Percentiles rank a stretch among this genome's conserved stretches.
Conservation (phyloP, 495 filamentous ascomycete genomes). For the Gamarada debralockiae region DNA sequence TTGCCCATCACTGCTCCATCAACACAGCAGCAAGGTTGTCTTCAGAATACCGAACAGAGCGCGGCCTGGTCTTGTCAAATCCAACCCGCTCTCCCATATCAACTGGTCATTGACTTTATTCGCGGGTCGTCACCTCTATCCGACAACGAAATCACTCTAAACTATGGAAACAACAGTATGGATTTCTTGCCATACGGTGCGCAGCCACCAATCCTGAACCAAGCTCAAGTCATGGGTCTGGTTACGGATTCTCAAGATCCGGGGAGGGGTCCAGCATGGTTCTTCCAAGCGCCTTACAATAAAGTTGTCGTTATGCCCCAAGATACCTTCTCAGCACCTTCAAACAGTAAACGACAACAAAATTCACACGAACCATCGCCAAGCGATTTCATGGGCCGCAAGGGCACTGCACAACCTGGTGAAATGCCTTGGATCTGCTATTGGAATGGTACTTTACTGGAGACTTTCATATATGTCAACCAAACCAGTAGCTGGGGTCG, state of each 20-base stretch:
- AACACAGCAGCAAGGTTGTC: constrained; percentile 60
- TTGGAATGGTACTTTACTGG: constrained; percentile 80
- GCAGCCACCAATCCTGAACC: constrained; percentile 58
- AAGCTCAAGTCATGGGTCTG: constrained; percentile 48
- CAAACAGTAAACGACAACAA: constrained; percentile 13
- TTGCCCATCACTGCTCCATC: constrained; percentile 54
- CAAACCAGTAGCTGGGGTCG: constrained; percentile 38
- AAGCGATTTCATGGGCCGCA: constrained; percentile 36
- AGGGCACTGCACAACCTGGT: constrained; percentile 47
- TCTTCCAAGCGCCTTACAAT: constrained; percentile 66
- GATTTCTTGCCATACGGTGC: constrained; percentile 62
- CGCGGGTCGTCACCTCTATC: background rate
- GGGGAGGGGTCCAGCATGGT: constrained; percentile 68
- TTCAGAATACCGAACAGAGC: constrained; percentile 54
- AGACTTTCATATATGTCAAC: constrained; percentile 76
- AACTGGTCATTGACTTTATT: constrained; percentile 14
- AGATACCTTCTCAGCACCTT: constrained; percentile 34
- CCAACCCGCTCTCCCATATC: constrained; percentile 3
- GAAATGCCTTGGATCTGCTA: constrained; percentile 84
- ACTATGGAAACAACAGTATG: constrained; percentile 17
- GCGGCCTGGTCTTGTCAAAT: constrained; percentile 65
- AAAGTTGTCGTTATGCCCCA: constrained; percentile 77
- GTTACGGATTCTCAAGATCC: constrained; percentile 64
- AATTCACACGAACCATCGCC: constrained; percentile 1
- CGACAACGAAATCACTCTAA: constrained; percentile 19